A percentile compares a stretch with the other conserved stretches of the same genome.
Evolutionary conservation across 176 grass and related monocot genomes (phyloP).

Genomic region (Bromus sterilis): DNA sequence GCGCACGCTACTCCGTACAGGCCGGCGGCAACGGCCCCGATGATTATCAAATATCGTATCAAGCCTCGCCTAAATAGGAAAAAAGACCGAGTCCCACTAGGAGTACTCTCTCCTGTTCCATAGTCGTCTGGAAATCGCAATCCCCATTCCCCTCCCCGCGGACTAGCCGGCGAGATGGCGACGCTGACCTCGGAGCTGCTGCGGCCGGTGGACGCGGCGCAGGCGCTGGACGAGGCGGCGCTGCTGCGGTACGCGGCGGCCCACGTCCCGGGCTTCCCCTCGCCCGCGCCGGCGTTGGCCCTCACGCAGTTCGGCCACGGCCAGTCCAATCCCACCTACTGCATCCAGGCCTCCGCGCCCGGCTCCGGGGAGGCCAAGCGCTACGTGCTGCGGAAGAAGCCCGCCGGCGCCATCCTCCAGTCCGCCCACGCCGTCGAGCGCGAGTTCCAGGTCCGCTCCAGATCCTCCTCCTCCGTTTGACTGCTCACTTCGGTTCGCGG

Average conservation of each 20-base stretch:
- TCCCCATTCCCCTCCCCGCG: neutral
- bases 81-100: too few relatives aligned
- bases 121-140: neutral
- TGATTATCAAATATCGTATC: neutral
- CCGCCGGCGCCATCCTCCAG: slow-evolving; percentile 69
- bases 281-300: slow-evolving; percentile 9
- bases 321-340: slow-evolving; percentile 94
- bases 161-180: slow-evolving; percentile 33
- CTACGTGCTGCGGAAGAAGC: slow-evolving; percentile 93
- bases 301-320: slow-evolving; percentile 79
- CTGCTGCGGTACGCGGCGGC: slow-evolving; percentile 61
- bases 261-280: slow-evolving; percentile 66
- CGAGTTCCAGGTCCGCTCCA: slow-evolving; percentile 58
- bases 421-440: slow-evolving; percentile 89
- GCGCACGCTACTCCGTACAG: neutral
- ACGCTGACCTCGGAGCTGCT: slow-evolving; percentile 56
- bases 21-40: neutral
- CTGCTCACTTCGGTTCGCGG: neutral
- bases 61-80: neutral
- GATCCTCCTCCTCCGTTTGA: neutral
- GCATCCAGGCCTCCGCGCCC: slow-evolving; percentile 36
- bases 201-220: slow-evolving; percentile 40
- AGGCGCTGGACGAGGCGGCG: slow-evolving; percentile 63
- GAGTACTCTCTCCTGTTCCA: too few relatives aligned
- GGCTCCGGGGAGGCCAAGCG: slow-evolving; percentile 20